Percentiles rank a stretch among this genome's conserved stretches.
Conservation (phyloP, 1,284 basidiomycete species). For the Marasmius fiardii region DNA sequence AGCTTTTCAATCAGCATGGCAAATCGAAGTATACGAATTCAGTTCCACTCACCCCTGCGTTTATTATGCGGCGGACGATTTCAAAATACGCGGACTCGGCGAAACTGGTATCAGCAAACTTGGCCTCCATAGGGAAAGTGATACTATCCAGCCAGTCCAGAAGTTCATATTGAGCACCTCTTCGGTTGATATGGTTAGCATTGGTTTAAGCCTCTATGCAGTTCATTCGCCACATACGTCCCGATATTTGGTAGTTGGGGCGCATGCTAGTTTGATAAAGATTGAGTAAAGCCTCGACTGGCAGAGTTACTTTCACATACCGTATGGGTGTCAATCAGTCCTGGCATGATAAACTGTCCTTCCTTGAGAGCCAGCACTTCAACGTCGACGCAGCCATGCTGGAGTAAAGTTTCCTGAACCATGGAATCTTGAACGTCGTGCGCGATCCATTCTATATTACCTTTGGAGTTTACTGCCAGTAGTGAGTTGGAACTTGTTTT, state of each 20-base stretch:
- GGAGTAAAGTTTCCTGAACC: conserved; percentile 42
- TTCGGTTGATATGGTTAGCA: not conserved
- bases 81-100: conserved; percentile 69
- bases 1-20: not conserved
- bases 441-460: conserved; percentile 69
- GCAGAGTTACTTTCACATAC: conserved; percentile 40
- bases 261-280: conserved; percentile 59
- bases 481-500: conserved; percentile 55
- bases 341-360: conserved; percentile 85
- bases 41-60: conserved; percentile 58
- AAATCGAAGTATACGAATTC: not conserved
- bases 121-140: conserved; percentile 89
- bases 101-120: conserved; percentile 71
- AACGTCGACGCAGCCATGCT: conserved; percentile 32
- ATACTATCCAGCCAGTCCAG: conserved; percentile 87
- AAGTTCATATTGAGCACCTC: conserved; percentile 80
- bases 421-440: conserved; percentile 44
- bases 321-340: conserved; percentile 89
- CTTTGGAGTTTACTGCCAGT: conserved; percentile 53
- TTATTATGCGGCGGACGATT: conserved; percentile 75
- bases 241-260: conserved; percentile 87
- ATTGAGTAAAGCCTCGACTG: not conserved
- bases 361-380: conserved; percentile 44
- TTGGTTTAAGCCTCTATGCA: not conserved
- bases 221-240: conserved; percentile 40